phyloP scores from a whole-genome alignment of 495 filamentous ascomycete genomes.

The Hypomontagnella submonticulosa region DNA sequence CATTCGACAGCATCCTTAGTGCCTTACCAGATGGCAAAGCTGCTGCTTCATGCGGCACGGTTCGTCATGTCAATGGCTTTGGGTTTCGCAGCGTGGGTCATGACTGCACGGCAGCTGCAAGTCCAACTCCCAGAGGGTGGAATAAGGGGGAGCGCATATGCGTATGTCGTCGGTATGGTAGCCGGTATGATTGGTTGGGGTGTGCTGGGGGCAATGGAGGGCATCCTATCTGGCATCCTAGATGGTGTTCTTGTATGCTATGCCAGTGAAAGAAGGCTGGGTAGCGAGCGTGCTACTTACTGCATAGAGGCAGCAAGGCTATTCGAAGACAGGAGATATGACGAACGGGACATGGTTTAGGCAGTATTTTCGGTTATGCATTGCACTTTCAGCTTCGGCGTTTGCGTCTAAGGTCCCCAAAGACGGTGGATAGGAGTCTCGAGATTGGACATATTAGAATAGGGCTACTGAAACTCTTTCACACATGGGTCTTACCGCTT shows the following conservation, averaged over 20 bases:
- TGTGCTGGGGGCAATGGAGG: slow-evolving; percentile 93
- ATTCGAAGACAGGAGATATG: slow-evolving; percentile 70
- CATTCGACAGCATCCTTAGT: slow-evolving; percentile 56
- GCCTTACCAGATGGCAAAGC: slow-evolving; percentile 88
- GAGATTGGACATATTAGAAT: slow-evolving; percentile 45
- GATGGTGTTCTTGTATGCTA: slow-evolving; percentile 95
- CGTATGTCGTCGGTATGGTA: slow-evolving; percentile 91
- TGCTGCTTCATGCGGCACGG: slow-evolving; percentile 89
- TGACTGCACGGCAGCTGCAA: slow-evolving; percentile 77
- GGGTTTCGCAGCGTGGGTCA: slow-evolving; percentile 98
- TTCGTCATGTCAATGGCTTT: slow-evolving; percentile 89
- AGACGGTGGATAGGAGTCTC: slow-evolving; percentile 42
- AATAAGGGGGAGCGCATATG: slow-evolving; percentile 87
- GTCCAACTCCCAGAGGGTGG: slow-evolving; percentile 63
- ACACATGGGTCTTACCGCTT: neutral
- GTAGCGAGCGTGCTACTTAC: slow-evolving; percentile 75
- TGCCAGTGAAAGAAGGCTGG: slow-evolving; percentile 82
- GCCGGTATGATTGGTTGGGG: slow-evolving; percentile 96
- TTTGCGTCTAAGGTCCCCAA: slow-evolving; percentile 29
- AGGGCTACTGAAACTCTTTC: slow-evolving; percentile 24
- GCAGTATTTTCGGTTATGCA: slow-evolving; percentile 38
- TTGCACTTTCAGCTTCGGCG: slow-evolving; percentile 39
- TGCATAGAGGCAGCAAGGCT: slow-evolving; percentile 87
- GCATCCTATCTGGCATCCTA: slow-evolving; percentile 88
- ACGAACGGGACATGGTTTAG: slow-evolving; percentile 51